Conservation (phyloP, 1,139 yeast species). For the Diutina pseudorugosa region DNA sequence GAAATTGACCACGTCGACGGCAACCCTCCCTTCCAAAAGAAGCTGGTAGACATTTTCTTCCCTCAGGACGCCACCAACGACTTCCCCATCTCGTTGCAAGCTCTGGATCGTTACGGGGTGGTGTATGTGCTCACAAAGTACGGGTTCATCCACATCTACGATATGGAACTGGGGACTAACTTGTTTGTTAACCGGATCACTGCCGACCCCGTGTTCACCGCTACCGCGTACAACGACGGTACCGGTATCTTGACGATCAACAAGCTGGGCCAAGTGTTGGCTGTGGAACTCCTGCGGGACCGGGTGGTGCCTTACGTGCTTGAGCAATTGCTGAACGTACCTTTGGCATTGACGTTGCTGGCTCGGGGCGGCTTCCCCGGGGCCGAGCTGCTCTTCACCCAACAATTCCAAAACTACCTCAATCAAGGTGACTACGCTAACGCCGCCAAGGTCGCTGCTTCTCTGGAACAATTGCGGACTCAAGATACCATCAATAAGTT, state of each 20-base stretch:
- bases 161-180: conserved; percentile 83
- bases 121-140: conserved; percentile 85
- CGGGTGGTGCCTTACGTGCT: conserved; percentile 85
- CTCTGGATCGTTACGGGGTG: conserved; percentile 77
- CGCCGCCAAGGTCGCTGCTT: conserved; percentile 96
- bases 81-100: conserved; percentile 90
- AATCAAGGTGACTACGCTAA: conserved; percentile 78
- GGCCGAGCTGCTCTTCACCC: conserved; percentile 83
- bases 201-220: conserved; percentile 91
- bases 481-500: conserved; percentile 90
- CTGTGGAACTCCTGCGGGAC: conserved; percentile 79
- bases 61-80: conserved; percentile 95
- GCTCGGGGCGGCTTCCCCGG: conserved; percentile 96
- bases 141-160: conserved; percentile 94
- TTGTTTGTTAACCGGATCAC: conserved; percentile 94
- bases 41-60: conserved; percentile 85
- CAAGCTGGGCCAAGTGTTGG: conserved; percentile 89
- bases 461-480: conserved; percentile 87
- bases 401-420: conserved; percentile 81
- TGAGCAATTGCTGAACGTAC: conserved; percentile 75
- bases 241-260: conserved; percentile 90
- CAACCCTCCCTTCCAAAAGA: conserved; percentile 79
- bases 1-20: conserved; percentile 92
- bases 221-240: conserved; percentile 58
- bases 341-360: conserved; percentile 79